Evolutionary conservation across 306 rosid genomes (phyloP).

Genomic region (Amphicarpaea edgeworthii): DNA sequence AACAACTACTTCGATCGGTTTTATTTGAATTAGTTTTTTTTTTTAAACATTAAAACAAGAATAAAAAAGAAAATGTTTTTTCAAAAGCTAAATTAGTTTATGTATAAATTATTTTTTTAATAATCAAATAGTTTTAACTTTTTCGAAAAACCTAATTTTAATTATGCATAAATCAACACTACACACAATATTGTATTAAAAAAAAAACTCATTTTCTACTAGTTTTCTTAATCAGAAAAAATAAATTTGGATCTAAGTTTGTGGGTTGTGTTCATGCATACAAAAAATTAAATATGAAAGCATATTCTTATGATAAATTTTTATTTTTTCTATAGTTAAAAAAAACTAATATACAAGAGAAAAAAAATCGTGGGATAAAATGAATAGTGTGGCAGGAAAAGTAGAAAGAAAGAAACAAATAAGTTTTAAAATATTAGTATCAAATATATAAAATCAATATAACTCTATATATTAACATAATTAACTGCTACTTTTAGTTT

Average conservation of each 20-base stretch:
- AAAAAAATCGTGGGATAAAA: neutral
- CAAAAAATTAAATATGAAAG: neutral
- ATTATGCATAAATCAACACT: neutral
- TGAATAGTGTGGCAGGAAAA: neutral
- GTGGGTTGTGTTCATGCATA: neutral
- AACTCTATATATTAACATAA: neutral
- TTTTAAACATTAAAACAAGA: neutral
- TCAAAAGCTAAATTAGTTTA: no score
- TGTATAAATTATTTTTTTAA: no score
- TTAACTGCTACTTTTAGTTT: neutral
- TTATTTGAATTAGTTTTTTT: no score
- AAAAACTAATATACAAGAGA: no score
- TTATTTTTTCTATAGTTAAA: neutral
- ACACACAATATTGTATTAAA: neutral
- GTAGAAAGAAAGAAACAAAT: neutral
- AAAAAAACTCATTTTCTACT: neutral
- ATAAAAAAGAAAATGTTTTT: neutral
- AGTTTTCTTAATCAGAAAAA: neutral
- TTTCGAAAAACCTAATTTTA: no score
- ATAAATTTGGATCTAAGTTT: neutral
- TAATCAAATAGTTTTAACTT: no score
- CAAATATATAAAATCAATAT: neutral
- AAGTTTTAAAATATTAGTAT: neutral
- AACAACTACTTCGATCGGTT: neutral
- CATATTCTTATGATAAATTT: neutral